Percentiles rank a stretch among this genome's conserved stretches.
phyloP scores from a whole-genome alignment of 768 basidiomycete genomes.

The Boletus vermiculosoides region DNA sequence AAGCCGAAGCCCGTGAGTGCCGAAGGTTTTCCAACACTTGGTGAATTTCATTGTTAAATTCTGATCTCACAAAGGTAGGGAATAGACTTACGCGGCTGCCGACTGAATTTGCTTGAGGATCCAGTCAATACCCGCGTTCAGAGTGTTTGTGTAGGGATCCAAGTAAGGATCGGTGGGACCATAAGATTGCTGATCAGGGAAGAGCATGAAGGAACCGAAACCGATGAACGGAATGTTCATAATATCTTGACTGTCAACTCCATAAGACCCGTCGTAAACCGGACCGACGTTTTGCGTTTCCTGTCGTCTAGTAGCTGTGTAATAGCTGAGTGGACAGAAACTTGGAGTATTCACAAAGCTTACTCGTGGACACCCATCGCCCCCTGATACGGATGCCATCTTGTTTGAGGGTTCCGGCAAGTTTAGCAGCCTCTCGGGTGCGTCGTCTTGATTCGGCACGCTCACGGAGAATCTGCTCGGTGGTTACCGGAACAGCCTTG shows the following conservation, averaged over 20 bases:
- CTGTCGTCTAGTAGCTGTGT: slow-evolving; percentile 48
- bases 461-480: slow-evolving; percentile 45
- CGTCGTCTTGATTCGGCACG: slow-evolving; percentile 49
- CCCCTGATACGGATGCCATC: slow-evolving; percentile 55
- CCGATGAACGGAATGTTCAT: slow-evolving; percentile 53
- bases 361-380: slow-evolving; percentile 57
- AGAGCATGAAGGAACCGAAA: slow-evolving; percentile 60
- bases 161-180: slow-evolving; percentile 47
- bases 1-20: slow-evolving; percentile 58
- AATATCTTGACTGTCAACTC: slow-evolving; percentile 69
- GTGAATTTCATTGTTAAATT: slow-evolving; percentile 4
- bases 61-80: not conserved
- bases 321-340: slow-evolving; percentile 1
- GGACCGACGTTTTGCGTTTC: slow-evolving; percentile 44
- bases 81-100: slow-evolving; percentile 40
- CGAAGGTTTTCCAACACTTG: slow-evolving; percentile 55
- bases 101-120: slow-evolving; percentile 48
- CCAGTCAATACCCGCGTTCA: slow-evolving; percentile 55
- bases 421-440: slow-evolving; percentile 36
- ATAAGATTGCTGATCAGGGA: slow-evolving; percentile 67
- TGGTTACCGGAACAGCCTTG: slow-evolving; percentile 43
- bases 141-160: slow-evolving; percentile 49
- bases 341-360: slow-evolving; percentile 10
- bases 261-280: slow-evolving; percentile 59
- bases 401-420: slow-evolving; percentile 30